Percentiles rank a stretch among this genome's conserved stretches.
Evolutionary conservation across 495 filamentous ascomycete species (phyloP).

Genomic region (Penicillium paradoxum): DNA sequence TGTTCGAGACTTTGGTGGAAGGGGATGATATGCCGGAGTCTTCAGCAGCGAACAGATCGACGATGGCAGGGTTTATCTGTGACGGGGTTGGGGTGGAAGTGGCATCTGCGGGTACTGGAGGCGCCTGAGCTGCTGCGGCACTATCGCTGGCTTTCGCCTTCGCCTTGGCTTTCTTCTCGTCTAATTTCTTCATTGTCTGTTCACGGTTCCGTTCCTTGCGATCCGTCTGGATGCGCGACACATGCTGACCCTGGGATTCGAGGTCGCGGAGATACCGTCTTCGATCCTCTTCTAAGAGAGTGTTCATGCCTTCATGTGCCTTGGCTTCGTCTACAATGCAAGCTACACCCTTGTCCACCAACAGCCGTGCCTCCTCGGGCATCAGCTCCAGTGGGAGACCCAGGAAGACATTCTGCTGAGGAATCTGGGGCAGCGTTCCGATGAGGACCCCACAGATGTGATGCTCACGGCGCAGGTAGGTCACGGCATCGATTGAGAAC

Average conservation of each 20-base stretch:
- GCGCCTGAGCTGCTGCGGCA: constrained; percentile 20
- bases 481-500: constrained; percentile 79
- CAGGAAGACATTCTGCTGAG: constrained; percentile 91
- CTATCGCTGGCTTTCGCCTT: constrained; percentile 20
- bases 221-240: constrained; percentile 34
- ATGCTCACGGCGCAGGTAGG: constrained; percentile 72
- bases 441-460: constrained; percentile 84
- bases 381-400: constrained; percentile 85
- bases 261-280: constrained; percentile 41
- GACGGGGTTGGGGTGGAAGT: background rate
- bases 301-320: constrained; percentile 58
- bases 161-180: constrained; percentile 33
- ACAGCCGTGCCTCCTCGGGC: constrained; percentile 79
- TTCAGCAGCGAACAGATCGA: constrained; percentile 42
- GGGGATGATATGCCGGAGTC: constrained; percentile 16
- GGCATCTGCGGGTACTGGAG: constrained; percentile 12
- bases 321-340: constrained; percentile 73
- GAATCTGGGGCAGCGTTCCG: constrained; percentile 82
- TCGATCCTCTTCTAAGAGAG: constrained; percentile 53
- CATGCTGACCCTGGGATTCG: constrained; percentile 42
- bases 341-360: constrained; percentile 74
- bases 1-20: constrained; percentile 10
- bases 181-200: constrained; percentile 38
- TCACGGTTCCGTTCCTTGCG: constrained; percentile 39
- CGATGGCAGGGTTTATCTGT: constrained; percentile 3